Base-by-base conservation (phyloP, 2,329 filamentous ascomycete species). In the Diaporthe velutina region DNA sequence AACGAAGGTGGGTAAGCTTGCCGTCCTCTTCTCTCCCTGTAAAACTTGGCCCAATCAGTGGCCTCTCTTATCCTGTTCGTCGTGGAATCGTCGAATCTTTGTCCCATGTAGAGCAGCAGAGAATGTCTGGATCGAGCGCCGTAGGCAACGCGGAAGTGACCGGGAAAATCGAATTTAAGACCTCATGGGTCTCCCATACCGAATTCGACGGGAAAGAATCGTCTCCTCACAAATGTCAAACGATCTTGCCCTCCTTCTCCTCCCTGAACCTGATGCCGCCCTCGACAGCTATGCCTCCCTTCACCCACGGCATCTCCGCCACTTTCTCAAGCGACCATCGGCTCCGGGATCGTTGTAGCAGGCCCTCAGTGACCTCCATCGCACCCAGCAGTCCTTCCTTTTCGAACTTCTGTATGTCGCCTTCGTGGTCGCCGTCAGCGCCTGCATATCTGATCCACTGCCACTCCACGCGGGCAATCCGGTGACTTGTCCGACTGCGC, bases 381-480 rank as follows among this genome's bases (percentile, higher is more conserved):
- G 95, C 96, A 0, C 94, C 95, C 50, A 92, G 88, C 70, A 97
- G 89, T 1, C 90, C 93, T 67, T 86, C 87, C 8, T 89, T 91
- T 74, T 90, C 89, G 77, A 93, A 92, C 76, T 90, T 92, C 78
- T 82, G 87, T 76, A 86, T 84, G 78, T 90, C 87, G 4, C 88
- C 88, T 66, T 98, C 95, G 88, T 97, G 97, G 72, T 98, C 95
- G 48, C 95, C 95, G 73, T 97, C 94, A 15, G 93, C 91, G 74
- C 95, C 93, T 2, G 92, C 95, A 81, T 93, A 98, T 75, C 94
- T 91, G 76, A 95, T 92, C 97, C 97, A 99, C 64, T 93, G 92
- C 97, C 97, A 99, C 81, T 99, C 97, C 68, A 96, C 94, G 48
- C 97, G 90, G 2, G 97, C 97, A 76, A 99, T 98, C n/a, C 96